Percentiles rank a stretch among this genome's conserved stretches.
Conservation (phyloP, 441 rosid genomes). For the Adansonia madagascariensis region DNA sequence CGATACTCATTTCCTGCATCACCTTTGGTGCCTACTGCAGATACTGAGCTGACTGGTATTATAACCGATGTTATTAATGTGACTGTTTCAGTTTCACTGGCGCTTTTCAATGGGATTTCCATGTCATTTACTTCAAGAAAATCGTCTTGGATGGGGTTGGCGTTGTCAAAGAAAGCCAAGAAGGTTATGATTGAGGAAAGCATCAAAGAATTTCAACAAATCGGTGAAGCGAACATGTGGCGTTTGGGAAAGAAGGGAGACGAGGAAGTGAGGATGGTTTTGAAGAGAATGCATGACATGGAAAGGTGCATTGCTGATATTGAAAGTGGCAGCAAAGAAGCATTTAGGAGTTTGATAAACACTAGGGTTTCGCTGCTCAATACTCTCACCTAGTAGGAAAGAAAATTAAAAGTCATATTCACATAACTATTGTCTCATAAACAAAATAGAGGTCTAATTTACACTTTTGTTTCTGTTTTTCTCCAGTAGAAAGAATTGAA, state of each 20-base stretch:
- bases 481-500: background rate
- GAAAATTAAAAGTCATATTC: background rate
- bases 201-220: conserved; percentile 54
- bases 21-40: conserved; percentile 31
- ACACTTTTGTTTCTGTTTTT: background rate
- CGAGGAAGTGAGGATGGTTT: conserved; percentile 55
- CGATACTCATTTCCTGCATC: conserved; percentile 31
- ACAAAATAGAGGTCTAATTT: background rate
- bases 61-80: conserved; percentile 52
- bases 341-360: conserved; percentile 57
- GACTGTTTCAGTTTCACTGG: conserved; percentile 57
- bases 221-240: conserved; percentile 50
- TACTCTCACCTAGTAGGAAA: conserved; percentile 38
- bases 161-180: conserved; percentile 44
- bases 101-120: conserved; percentile 58
- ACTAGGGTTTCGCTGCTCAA: conserved; percentile 64
- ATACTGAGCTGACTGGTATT: conserved; percentile 50
- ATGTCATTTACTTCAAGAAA: conserved; percentile 37
- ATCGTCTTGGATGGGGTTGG: conserved; percentile 42
- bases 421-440: background rate
- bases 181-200: conserved; percentile 41
- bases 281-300: conserved; percentile 57
- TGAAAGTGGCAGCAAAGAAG: conserved; percentile 48
- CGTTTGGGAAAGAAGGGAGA: conserved; percentile 58
- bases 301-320: conserved; percentile 55